These are phyloP conservation scores for Colletotrichum melonis DNA, from an alignment of 2,329 filamentous ascomycete genomes.

Conservation along the genomic window DNA sequence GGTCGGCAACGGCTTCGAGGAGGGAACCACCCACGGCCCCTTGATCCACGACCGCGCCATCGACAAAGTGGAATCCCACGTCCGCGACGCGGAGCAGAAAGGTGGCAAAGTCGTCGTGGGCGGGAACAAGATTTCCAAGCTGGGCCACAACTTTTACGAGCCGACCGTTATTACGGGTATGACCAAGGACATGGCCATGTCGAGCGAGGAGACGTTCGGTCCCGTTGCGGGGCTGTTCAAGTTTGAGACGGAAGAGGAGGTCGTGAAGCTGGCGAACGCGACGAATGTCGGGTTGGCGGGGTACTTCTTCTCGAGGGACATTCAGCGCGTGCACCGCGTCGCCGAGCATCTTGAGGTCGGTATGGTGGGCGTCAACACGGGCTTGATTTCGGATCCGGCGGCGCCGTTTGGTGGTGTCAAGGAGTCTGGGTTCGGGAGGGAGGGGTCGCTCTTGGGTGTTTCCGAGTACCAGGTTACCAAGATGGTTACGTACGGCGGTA, in stretches of 20 bases:
- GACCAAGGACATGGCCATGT: constrained; percentile 85
- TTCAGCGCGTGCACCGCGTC: constrained; percentile 70
- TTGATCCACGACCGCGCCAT: constrained; percentile 88
- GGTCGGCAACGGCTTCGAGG: constrained; percentile 79
- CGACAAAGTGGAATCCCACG: constrained; percentile 82
- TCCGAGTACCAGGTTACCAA: constrained; percentile 82
- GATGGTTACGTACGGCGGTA: constrained; percentile 52
- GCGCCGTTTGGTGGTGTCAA: constrained; percentile 84
- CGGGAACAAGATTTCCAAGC: constrained; percentile 72
- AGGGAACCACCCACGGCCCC: constrained; percentile 81
- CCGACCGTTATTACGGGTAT: constrained; percentile 91
- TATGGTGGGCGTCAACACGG: constrained; percentile 89
- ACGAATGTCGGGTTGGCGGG: constrained; percentile 90
- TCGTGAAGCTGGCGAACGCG: constrained; percentile 83
- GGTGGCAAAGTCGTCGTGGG: constrained; percentile 81
- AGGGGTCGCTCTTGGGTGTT: constrained; percentile 82
- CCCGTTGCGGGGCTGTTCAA: constrained; percentile 91
- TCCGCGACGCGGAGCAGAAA: constrained; percentile 81
- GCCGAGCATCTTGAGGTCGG: constrained; percentile 82
- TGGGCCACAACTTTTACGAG: constrained; percentile 86
- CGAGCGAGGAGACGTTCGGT: constrained; percentile 93
- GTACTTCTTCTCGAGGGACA: constrained; percentile 85
- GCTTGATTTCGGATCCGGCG: constrained; percentile 69
- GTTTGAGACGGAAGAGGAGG: constrained; percentile 90
- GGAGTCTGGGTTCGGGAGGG: constrained; percentile 82